Evolutionary conservation across 768 basidiomycete species (phyloP).

Genomic region (Rhizopogon rudus): DNA sequence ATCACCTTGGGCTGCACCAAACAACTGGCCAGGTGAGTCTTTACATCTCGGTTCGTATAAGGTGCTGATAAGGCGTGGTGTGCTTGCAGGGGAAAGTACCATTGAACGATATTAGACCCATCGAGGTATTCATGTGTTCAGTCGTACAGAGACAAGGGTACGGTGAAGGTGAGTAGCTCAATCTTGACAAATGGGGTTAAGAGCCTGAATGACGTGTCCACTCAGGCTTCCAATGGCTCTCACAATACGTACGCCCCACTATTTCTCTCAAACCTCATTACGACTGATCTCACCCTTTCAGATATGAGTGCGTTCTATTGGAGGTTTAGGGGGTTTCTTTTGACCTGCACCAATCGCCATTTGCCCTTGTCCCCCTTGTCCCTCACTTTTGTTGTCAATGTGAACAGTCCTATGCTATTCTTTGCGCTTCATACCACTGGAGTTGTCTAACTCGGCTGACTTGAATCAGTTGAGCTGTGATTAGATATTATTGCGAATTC

Average conservation of each 20-base stretch:
- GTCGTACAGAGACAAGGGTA: constrained; percentile 99
- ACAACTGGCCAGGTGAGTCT: constrained; percentile 93
- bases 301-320: neutral
- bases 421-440: constrained; percentile 1
- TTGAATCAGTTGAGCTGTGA: neutral
- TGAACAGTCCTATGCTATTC: neutral
- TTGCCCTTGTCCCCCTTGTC: neutral
- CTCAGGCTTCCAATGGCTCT: constrained; percentile 89
- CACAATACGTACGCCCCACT: constrained; percentile 78
- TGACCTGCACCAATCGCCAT: neutral
- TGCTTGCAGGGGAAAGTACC: constrained; percentile 85
- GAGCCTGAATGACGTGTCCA: constrained; percentile 2
- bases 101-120: constrained; percentile 93
- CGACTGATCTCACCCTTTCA: neutral
- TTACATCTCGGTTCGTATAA: neutral
- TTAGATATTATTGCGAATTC: neutral
- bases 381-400: neutral
- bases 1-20: constrained; percentile 92
- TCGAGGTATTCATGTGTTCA: constrained; percentile 99
- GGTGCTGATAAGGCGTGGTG: constrained; percentile 5
- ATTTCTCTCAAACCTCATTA: neutral
- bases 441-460: neutral
- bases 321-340: neutral
- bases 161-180: constrained; percentile 68
- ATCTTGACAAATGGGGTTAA: neutral